These are phyloP conservation scores for Xanthoconium purpureum DNA, from an alignment of 768 basidiomycete species.

Conservation along the genomic window DNA sequence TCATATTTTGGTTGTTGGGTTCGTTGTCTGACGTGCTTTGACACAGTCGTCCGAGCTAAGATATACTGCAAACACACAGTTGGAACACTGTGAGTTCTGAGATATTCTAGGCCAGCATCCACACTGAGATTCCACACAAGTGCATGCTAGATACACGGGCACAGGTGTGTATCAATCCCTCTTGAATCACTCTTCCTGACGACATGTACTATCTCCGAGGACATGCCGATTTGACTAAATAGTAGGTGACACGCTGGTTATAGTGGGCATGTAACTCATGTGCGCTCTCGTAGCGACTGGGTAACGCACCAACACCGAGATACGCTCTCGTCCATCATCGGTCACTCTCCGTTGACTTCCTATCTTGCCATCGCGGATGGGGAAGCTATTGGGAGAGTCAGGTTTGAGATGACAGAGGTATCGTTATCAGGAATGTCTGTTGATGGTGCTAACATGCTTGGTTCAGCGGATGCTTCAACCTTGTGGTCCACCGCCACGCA, in stretches of 20 bases:
- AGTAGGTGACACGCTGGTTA: slow-evolving; percentile 51
- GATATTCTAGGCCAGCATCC: neutral
- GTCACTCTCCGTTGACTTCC: slow-evolving; percentile 81
- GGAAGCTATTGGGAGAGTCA: slow-evolving; percentile 83
- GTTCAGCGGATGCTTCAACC: slow-evolving; percentile 88
- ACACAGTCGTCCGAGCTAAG: slow-evolving; percentile 83
- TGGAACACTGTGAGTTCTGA: slow-evolving; percentile 78
- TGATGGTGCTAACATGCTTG: slow-evolving; percentile 23
- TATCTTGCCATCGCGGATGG: slow-evolving; percentile 93
- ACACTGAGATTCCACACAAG: slow-evolving; percentile 40
- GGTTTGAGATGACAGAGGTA: slow-evolving; percentile 97
- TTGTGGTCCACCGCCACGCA: slow-evolving; percentile 86
- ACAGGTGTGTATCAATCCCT: slow-evolving; percentile 59
- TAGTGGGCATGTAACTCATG: slow-evolving; percentile 5
- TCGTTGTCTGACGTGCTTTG: neutral
- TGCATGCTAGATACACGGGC: slow-evolving; percentile 94
- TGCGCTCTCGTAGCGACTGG: slow-evolving; percentile 72
- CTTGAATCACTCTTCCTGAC: slow-evolving; percentile 7
- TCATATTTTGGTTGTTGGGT: neutral
- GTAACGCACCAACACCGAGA: slow-evolving; percentile 96
- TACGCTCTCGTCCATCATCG: slow-evolving; percentile 88
- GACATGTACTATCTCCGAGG: slow-evolving; percentile 43
- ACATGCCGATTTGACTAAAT: slow-evolving; percentile 95
- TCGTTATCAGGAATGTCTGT: neutral
- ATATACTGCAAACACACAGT: slow-evolving; percentile 94